These are phyloP conservation scores for Platanus orientalis DNA, from an alignment of 164 flowering plant species.

Conservation along the genomic window DNA sequence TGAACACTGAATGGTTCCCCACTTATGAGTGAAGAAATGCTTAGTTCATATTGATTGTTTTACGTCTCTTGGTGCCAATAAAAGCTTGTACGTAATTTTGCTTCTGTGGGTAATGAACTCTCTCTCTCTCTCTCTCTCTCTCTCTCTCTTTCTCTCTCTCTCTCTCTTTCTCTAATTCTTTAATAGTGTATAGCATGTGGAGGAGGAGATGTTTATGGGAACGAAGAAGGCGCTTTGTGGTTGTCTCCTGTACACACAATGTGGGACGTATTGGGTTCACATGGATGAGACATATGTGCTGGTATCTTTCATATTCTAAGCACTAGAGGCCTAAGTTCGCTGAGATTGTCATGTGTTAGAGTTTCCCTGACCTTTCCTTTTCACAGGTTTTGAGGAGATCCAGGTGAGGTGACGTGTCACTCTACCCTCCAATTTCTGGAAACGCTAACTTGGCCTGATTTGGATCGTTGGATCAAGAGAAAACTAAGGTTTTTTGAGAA, in stretches of 20 bases:
- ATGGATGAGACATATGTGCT: conserved; percentile 6
- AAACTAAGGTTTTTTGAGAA: background rate
- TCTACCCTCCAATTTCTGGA: background rate
- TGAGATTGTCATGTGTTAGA: conserved; percentile 10
- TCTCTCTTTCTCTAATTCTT: background rate
- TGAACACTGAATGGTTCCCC: too few species aligned
- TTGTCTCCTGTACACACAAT: background rate
- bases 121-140: too few species aligned
- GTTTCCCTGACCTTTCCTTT: conserved; percentile 13
- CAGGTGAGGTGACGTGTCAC: conserved; percentile 13
- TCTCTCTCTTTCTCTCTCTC: background rate
- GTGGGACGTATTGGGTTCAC: conserved; percentile 6
- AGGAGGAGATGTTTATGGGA: conserved; percentile 12
- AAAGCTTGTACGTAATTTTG: too few species aligned
- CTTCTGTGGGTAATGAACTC: too few species aligned
- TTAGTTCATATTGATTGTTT: too few species aligned
- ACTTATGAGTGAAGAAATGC: too few species aligned
- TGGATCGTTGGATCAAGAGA: background rate
- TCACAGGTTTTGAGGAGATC: conserved; percentile 10
- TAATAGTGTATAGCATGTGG: background rate
- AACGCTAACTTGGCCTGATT: conserved; percentile 6
- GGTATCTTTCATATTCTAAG: background rate
- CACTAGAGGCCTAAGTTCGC: background rate
- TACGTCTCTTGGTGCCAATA: too few species aligned
- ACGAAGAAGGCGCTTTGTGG: background rate